Evolutionary conservation across 495 filamentous ascomycete genomes (phyloP), one percentile per base, ranked within the genome.

Genomic region (Pyrenula massariospora): DNA sequence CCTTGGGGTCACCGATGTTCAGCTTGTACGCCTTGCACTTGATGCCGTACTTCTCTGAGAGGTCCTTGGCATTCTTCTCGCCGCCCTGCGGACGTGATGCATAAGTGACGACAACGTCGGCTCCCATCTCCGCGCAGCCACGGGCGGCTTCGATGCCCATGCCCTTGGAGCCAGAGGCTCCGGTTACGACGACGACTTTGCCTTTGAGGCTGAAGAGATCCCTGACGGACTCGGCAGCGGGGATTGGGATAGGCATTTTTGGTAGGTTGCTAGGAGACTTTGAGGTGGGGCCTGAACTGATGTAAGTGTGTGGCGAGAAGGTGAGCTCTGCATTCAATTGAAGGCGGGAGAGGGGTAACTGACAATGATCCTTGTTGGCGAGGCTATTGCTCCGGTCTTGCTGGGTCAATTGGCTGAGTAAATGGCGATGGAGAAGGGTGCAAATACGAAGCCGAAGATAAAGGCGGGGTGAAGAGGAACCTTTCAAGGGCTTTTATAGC

Each of bases 101-200:
- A 65, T 86, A 87, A 57, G 83, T 85, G 68, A 86, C 74, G 65
- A 83, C 82, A 21, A 88, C 65, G 67, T 86, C 75, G 61, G 84
- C 85, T 31, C 85, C 85, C 73, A 86, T 81, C 63, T 88, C 85
- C 36, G 85, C 85, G 61, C 81, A 84, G 54, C 84, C 85, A 12
- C 84, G 83, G 1, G 85, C 84, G 52, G 84, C 83, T 66, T 87
- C 84, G 60, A 85, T 86, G 54, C 85, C 85, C 75, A 88, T 88
- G 31, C 85, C 85, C 25, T 70, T 42, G 31, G 31, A 15, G 23
- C 61, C 85, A 42, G 84, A 85, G 50, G 84, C 85, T 57, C 85
- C 85, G 24, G 85, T 88, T 24, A 88, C 74, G 60, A 86, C 70
- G 63, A 86, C 83, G 56, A 84, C 81, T 70, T 86, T 86, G 75